Conservation (phyloP, 345 rosid genomes). For the Raphanus raphanistrum region DNA sequence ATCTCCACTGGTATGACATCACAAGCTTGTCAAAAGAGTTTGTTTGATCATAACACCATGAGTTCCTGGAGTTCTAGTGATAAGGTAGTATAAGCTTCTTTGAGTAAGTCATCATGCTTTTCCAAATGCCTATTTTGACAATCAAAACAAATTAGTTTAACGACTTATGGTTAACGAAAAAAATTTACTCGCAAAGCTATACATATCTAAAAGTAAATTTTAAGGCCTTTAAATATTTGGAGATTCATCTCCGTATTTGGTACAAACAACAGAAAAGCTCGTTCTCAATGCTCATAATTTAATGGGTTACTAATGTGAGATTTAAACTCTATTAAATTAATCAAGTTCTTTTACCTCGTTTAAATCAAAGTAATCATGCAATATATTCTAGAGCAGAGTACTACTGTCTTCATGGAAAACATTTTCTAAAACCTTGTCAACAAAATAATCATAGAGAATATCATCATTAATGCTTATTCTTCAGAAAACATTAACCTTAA, state of each 20-base stretch:
- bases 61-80: conserved; percentile 54
- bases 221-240: background rate
- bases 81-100: conserved; percentile 44
- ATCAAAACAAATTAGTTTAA: background rate
- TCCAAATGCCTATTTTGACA: conserved; percentile 50
- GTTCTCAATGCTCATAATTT: background rate
- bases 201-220: background rate
- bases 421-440: no score
- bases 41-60: conserved; percentile 34
- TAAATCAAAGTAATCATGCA: background rate
- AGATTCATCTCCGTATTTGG: background rate
- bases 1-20: background rate
- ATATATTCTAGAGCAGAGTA: no score
- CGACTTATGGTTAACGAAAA: no score
- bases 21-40: background rate
- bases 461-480: no score
- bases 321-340: no score
- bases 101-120: conserved; percentile 58
- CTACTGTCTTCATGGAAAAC: no score
- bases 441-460: no score
- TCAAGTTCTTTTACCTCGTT: background rate
- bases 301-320: background rate
- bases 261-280: background rate
- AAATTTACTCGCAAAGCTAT: background rate
- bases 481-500: no score